Evolutionary conservation across 176 grass and related monocot genomes (phyloP).

Genomic region (Areca catechu): DNA sequence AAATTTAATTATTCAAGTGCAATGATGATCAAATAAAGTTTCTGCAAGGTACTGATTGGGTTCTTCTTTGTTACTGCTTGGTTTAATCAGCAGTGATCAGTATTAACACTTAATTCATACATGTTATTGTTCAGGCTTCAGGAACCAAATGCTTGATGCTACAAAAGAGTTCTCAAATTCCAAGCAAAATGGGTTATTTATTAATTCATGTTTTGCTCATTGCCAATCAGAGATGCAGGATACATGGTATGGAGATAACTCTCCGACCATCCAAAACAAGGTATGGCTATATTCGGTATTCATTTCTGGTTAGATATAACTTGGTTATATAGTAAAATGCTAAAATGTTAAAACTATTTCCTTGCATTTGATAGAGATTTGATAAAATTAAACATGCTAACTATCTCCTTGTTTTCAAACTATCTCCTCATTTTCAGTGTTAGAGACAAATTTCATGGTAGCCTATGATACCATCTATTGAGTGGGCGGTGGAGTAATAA

Average conservation of each 20-base stretch:
- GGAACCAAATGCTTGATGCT: slow-evolving; percentile 50
- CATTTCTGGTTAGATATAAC: background rate
- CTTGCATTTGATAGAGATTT: too few species aligned
- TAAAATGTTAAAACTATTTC: background rate
- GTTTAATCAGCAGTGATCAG: too few species aligned
- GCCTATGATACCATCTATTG: too few species aligned
- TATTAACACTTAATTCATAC: background rate
- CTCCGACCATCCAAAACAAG: slow-evolving; percentile 39
- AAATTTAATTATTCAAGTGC: slow-evolving; percentile 58
- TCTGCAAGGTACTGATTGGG: slow-evolving; percentile 40
- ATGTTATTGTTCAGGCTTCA: slow-evolving; percentile 42
- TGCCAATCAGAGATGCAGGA: slow-evolving; percentile 34
- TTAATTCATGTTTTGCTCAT: slow-evolving; percentile 63
- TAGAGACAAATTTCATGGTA: too few species aligned
- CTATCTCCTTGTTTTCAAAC: too few species aligned
- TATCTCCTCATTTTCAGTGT: too few species aligned
- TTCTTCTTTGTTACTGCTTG: background rate
- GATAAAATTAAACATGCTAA: too few species aligned
- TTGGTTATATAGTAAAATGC: background rate
- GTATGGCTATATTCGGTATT: background rate
- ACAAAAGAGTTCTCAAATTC: slow-evolving; percentile 34
- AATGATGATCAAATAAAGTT: slow-evolving; percentile 52
- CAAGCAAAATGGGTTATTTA: slow-evolving; percentile 37
- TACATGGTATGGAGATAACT: slow-evolving; percentile 34
- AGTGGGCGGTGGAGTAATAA: too few species aligned